Conservation (phyloP, 2,329 filamentous ascomycete species). For the Epicoccum nigrum region DNA sequence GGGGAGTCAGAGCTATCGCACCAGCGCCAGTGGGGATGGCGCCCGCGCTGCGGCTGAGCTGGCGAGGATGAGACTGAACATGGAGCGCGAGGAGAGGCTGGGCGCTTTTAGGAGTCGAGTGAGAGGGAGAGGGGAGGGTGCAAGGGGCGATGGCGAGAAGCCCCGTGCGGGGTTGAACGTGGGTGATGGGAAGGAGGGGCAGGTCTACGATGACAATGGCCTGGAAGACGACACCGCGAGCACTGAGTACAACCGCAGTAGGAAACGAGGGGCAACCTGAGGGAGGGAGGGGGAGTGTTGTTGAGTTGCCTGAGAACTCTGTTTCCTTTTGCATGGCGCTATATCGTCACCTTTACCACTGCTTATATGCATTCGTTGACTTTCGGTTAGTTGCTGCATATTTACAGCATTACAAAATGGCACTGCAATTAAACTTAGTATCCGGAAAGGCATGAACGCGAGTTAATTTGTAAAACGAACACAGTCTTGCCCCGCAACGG, state of each 20-base stretch:
- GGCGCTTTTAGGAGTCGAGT: conserved; percentile 4
- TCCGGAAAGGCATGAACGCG: too few species aligned
- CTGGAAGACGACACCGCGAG: conserved; percentile 6
- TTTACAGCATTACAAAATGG: too few species aligned
- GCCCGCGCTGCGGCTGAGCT: conserved; percentile 41
- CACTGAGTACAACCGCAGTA: neutral
- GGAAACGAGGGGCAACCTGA: neutral
- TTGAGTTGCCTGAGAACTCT: too few species aligned
- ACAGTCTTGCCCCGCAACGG: too few species aligned
- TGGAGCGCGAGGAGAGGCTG: conserved; percentile 45
- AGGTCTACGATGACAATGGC: conserved; percentile 10
- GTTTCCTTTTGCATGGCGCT: too few species aligned
- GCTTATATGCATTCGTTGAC: too few species aligned
- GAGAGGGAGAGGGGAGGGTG: neutral
- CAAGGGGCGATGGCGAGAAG: neutral
- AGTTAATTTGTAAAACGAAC: too few species aligned
- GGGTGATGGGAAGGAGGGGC: conserved; percentile 1
- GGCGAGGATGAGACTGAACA: conserved; percentile 47
- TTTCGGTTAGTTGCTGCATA: too few species aligned
- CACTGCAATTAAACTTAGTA: too few species aligned
- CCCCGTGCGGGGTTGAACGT: neutral
- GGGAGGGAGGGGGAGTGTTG: neutral
- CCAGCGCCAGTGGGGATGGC: conserved; percentile 28
- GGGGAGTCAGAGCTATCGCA: conserved; percentile 15
- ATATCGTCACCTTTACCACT: too few species aligned